Conservation (phyloP, 2,329 filamentous ascomycete species). For the Phialocephala subalpina region DNA sequence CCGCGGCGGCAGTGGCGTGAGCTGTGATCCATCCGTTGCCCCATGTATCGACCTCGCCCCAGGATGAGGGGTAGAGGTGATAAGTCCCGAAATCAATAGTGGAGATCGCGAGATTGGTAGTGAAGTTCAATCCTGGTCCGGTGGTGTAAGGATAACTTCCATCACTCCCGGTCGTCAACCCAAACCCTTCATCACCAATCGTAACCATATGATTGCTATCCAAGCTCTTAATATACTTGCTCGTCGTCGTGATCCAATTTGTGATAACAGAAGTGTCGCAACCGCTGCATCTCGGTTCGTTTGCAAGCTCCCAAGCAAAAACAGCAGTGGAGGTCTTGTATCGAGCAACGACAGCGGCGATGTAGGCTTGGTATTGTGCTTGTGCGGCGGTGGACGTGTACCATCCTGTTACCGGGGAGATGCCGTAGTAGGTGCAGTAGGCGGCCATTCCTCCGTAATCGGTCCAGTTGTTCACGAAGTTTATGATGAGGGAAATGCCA, state of each 20-base stretch:
- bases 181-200: constrained; percentile 70
- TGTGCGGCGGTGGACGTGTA: constrained; percentile 63
- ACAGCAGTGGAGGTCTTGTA: constrained; percentile 67
- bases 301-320: constrained; percentile 74
- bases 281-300: constrained; percentile 71
- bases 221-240: constrained; percentile 69
- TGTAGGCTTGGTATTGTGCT: constrained; percentile 65
- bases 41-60: constrained; percentile 48
- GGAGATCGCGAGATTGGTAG: constrained; percentile 52
- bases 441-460: constrained; percentile 72
- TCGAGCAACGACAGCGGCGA: constrained; percentile 64
- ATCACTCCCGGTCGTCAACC: constrained; percentile 45
- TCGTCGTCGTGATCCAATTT: constrained; percentile 65
- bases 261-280: constrained; percentile 66
- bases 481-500: constrained; percentile 69
- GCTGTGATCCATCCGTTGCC: constrained; percentile 56
- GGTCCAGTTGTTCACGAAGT: constrained; percentile 74
- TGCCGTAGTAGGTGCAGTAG: constrained; percentile 63
- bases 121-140: constrained; percentile 55
- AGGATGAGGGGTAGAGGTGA: constrained; percentile 58
- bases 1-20: constrained; percentile 50
- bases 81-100: constrained; percentile 60
- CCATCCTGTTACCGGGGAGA: constrained; percentile 56
- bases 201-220: constrained; percentile 69
- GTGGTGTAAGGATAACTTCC: constrained; percentile 52